Conservation (phyloP, 108 stramenopile species). For the Skeletonema potamos region DNA sequence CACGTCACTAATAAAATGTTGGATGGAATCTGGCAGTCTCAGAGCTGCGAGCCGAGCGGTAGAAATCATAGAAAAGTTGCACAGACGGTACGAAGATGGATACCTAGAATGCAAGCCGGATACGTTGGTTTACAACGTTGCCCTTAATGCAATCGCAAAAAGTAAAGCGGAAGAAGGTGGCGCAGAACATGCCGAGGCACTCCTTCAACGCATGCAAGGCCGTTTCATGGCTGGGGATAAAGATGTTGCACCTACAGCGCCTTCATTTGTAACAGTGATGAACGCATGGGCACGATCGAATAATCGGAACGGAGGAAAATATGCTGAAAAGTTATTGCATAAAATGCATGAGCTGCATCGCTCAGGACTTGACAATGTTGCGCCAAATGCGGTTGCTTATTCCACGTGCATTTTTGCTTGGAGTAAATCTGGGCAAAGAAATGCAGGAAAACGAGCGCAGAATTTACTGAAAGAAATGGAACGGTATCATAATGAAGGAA, state of each 20-base stretch:
- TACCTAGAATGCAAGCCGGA: slow-evolving; percentile 41
- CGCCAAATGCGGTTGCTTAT: slow-evolving; percentile 64
- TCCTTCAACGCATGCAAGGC: slow-evolving; percentile 65
- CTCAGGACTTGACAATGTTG: slow-evolving; percentile 27
- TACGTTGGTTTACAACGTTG: slow-evolving; percentile 40
- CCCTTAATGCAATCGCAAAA: slow-evolving; percentile 63
- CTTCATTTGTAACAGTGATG: slow-evolving; percentile 42
- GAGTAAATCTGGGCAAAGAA: slow-evolving; percentile 42
- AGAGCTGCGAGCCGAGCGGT: slow-evolving; percentile 31
- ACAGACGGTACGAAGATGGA: slow-evolving; percentile 36
- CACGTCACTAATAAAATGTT: slow-evolving; percentile 50
- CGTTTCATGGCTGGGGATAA: slow-evolving; percentile 28
- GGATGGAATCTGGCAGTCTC: slow-evolving; percentile 35
- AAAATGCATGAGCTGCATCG: slow-evolving; percentile 52
- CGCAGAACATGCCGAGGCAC: slow-evolving; percentile 56
- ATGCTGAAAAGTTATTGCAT: slow-evolving; percentile 53
- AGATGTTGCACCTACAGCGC: slow-evolving; percentile 36
- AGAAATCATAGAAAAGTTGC: slow-evolving; percentile 38
- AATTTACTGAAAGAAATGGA: slow-evolving; percentile 56
- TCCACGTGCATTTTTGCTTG: slow-evolving; percentile 72
- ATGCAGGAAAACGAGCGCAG: slow-evolving; percentile 55
- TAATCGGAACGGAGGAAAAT: slow-evolving; percentile 32
- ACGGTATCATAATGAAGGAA: slow-evolving; percentile 27
- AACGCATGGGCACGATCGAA: slow-evolving; percentile 64
- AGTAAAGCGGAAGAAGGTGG: slow-evolving; percentile 24